Conservation (phyloP, 1,139 yeast species). For the Diutina pseudorugosa region DNA sequence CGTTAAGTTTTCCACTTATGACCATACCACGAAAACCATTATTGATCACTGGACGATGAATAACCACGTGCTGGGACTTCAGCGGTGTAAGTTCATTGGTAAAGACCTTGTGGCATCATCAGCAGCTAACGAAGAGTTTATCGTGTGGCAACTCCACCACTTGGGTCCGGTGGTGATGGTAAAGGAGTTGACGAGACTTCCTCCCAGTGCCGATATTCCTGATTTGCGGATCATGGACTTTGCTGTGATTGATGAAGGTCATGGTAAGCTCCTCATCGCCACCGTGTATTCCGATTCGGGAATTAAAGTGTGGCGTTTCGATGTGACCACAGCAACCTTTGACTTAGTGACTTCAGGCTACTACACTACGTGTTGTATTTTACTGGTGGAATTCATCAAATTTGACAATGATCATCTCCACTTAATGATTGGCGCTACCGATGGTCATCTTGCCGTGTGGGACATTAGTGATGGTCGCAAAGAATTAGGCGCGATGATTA, state of each 20-base stretch:
- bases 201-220: slow-evolving; percentile 41
- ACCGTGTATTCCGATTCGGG: slow-evolving; percentile 81
- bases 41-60: slow-evolving; percentile 52
- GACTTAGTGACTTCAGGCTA: slow-evolving; percentile 29
- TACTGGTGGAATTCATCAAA: slow-evolving; percentile 41
- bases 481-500: slow-evolving; percentile 15
- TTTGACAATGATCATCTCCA: slow-evolving; percentile 13
- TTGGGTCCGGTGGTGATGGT: slow-evolving; percentile 29
- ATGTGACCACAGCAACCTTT: slow-evolving; percentile 24
- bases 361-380: slow-evolving; percentile 67
- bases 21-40: background rate
- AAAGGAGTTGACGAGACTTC: slow-evolving; percentile 29
- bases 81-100: slow-evolving; percentile 52
- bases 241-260: slow-evolving; percentile 23
- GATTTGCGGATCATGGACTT: slow-evolving; percentile 89
- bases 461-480: slow-evolving; percentile 11
- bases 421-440: slow-evolving; percentile 61
- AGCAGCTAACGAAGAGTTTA: slow-evolving; percentile 86
- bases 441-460: slow-evolving; percentile 66
- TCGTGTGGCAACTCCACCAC: slow-evolving; percentile 53
- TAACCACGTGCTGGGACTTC: slow-evolving; percentile 83
- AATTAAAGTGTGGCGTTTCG: slow-evolving; percentile 53
- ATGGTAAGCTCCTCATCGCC: slow-evolving; percentile 35
- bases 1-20: slow-evolving; percentile 30
- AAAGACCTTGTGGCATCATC: slow-evolving; percentile 40